Evolutionary conservation across 768 basidiomycete genomes (phyloP), one percentile per base, ranked within the genome.

Genomic region (Mycena olivaceomarginata): DNA sequence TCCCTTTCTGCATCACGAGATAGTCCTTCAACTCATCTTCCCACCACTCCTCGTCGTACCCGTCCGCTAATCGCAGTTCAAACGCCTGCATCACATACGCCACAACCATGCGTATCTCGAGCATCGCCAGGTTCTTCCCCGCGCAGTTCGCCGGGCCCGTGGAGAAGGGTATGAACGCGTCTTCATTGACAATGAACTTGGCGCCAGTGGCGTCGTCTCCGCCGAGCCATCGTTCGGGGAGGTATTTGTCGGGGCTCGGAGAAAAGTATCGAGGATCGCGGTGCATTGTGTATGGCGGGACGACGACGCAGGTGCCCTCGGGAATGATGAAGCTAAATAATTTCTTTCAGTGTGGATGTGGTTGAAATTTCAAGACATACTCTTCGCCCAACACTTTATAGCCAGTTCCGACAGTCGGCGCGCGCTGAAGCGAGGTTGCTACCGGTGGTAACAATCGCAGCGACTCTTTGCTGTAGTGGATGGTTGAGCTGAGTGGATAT

Each of bases 141-240:
- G 86, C 87, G 76, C 89, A 90, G 22, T 85, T 88, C 18, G 86
- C 84, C 15, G 88, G 87, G 2, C 89, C 89, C 60, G 82, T 82
- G 11, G 89, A 89, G 74, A 90, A 90, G 12, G 89, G 88, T 37
- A 90, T 85, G 73, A 86, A 90, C 2, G 89, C 88, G 20, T 82
- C 79, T 51, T 82, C 69, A 62, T 90, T 85, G 72, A 87, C 84
- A 12, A 81, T 77, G 76, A 85, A 74, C 7, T 10, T 40, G 2
- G 73, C 45, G 31, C 31, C 31, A 45, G 43, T 45, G 43, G 1
- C 15, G 43, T 76, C 78, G 53, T 82, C 79, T 53, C 83, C 81
- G 37, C 67, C 76, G 46, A 89, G 83, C 88, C 88, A 89, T 62
- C 88, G 84, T 56, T 89, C 88, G 2, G 88, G 88, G 8, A 43